phyloP scores from a whole-genome alignment of 305 asterid species.

The Petunia hybrid region DNA sequence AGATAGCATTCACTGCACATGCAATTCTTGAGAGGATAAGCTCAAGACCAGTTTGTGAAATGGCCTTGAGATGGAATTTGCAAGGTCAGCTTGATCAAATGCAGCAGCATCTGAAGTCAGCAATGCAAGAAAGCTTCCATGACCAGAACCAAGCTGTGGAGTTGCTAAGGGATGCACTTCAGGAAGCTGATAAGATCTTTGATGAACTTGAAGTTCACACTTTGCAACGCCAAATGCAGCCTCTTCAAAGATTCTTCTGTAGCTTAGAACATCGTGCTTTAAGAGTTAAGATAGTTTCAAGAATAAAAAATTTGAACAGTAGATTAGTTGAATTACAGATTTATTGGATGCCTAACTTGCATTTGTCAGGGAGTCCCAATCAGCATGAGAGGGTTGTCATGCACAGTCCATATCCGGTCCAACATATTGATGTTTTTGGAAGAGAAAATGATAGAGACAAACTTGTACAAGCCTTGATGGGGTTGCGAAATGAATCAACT shows the following conservation, averaged over 20 bases:
- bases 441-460: too few species aligned
- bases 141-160: neutral
- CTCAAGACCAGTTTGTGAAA: constrained; percentile 5
- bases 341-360: neutral
- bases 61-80: constrained; percentile 12
- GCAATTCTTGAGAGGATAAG: neutral
- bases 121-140: constrained; percentile 4
- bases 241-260: too few species aligned
- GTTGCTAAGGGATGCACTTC: neutral
- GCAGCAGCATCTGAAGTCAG: constrained; percentile 13
- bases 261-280: neutral
- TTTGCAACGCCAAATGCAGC: neutral
- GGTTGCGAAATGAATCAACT: neutral
- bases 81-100: neutral
- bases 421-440: too few species aligned
- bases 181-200: neutral
- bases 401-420: neutral
- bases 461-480: neutral
- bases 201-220: constrained; percentile 8
- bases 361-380: neutral
- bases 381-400: neutral
- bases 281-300: neutral
- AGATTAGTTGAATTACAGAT: neutral
- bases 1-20: constrained; percentile 13
- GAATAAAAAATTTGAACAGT: neutral